phyloP scores from a whole-genome alignment of 2,329 filamentous ascomycete genomes.

The Cladophialophora chaetospira region DNA sequence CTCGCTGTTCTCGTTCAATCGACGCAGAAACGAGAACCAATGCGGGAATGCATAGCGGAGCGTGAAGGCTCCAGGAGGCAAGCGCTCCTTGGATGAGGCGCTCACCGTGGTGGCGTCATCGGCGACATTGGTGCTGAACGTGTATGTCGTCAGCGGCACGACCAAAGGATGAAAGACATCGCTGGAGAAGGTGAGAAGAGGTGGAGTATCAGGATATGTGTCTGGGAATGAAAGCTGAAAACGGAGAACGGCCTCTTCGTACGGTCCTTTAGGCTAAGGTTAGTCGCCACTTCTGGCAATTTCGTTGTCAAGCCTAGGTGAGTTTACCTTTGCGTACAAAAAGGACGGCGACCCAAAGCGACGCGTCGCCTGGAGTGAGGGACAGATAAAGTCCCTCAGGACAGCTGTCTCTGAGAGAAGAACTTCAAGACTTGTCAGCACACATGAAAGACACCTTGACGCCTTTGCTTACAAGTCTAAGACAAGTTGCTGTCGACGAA shows the following conservation, averaged over 20 bases:
- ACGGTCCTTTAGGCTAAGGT: constrained; percentile 66
- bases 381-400: constrained; percentile 86
- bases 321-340: constrained; percentile 80
- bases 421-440: constrained; percentile 52
- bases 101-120: constrained; percentile 67
- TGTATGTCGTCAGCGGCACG: constrained; percentile 90
- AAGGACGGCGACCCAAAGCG: constrained; percentile 85
- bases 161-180: constrained; percentile 95
- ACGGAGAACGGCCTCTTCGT: constrained; percentile 80
- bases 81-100: constrained; percentile 76
- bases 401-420: constrained; percentile 77
- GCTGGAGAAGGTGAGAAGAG: constrained; percentile 82
- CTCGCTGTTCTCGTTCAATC: constrained; percentile 47
- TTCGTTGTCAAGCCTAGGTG: not conserved
- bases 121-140: constrained; percentile 70
- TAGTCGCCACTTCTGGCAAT: not conserved
- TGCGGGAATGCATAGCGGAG: constrained; percentile 85
- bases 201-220: constrained; percentile 75
- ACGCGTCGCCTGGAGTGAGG: constrained; percentile 77
- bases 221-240: constrained; percentile 87
- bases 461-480: constrained; percentile 72
- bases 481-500: constrained; percentile 74
- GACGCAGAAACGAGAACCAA: constrained; percentile 69
- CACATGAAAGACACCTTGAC: constrained; percentile 6
- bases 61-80: constrained; percentile 88